Evolutionary conservation across 2,329 filamentous ascomycete species (phyloP), one percentile per base, ranked within the genome.

Genomic region (Colletotrichum liaoningense): DNA sequence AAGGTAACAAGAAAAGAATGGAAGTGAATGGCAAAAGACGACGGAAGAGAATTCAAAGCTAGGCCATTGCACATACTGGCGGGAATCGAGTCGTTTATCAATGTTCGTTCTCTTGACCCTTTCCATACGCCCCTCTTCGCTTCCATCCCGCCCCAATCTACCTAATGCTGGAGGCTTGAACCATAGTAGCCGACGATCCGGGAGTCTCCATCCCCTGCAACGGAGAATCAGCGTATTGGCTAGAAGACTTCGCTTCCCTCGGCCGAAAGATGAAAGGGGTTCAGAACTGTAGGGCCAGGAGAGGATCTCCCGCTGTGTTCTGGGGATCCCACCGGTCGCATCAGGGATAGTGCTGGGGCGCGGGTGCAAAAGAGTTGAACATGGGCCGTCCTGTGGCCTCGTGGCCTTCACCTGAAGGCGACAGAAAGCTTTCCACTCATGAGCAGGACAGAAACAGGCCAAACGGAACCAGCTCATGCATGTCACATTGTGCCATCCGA

Each of bases 151-250:
- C 30, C 14, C 38, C 62, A 70, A 73, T 70, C 71, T 66, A 73
- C 33, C 28, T 22, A 70, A 60, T 22, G 56, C 67, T 66, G 35
- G 6, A 63, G 70, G 67, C 67, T 58, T 55, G 28, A 11, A 56
- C 56, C 42, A 63, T 52, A 56, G 22, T 22, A n/a, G 71, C 56
- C 60, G 56, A 70, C 67, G 71, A 70, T 60, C 67, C 56, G 60
- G 62, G 30, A 58, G 5, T 35, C 46, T 62, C 60, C 67, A 26
- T 33, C 49, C 67, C 71, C 57, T 62, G 60, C 46, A 42, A 24
- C 24, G 16, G 2, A 6, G 14, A 24, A 8, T 19, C 8, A 56
- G 38, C 35, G 42, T 28, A 62, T 54, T 60, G 55, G 67, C 58
- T 26, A 28, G 12, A 14, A 9, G 42, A 30, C 12, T 16, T 73